These are phyloP conservation scores for Talinum fruticosum DNA, from an alignment of 148 eudicot species.

Conservation along the genomic window DNA sequence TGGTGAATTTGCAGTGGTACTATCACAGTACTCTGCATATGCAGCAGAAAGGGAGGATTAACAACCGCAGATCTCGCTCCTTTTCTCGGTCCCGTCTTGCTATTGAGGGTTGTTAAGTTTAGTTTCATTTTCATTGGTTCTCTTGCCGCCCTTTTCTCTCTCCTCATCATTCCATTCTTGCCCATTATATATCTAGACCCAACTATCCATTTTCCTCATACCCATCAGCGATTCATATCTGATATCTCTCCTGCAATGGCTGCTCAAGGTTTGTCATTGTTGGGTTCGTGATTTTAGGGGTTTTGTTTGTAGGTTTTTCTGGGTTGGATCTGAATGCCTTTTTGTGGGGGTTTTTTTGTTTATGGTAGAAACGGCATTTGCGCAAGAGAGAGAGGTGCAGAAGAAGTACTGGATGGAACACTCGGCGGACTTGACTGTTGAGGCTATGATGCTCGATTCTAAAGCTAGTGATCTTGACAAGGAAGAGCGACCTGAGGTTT, in stretches of 20 bases:
- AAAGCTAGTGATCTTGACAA: conserved; percentile 93
- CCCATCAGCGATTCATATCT: too few species aligned
- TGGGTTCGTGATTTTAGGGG: neutral
- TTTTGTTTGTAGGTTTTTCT: neutral
- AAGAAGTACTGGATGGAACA: conserved; percentile 97
- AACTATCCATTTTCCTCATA: neutral
- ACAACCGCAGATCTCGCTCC: conserved; percentile 69
- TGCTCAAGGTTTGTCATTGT: conserved; percentile 34
- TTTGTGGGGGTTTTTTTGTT: neutral
- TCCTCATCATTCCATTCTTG: neutral
- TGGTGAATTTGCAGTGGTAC: neutral
- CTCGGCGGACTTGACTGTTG: conserved; percentile 77
- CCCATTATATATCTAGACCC: neutral
- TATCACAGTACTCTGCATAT: conserved; percentile 25
- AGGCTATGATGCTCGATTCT: conserved; percentile 99
- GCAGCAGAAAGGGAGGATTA: conserved; percentile 69
- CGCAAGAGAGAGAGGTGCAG: conserved; percentile 66
- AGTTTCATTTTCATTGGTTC: neutral
- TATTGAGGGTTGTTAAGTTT: conserved; percentile 60
- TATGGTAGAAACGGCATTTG: conserved; percentile 26
- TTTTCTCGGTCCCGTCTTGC: conserved; percentile 93
- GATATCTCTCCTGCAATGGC: conserved; percentile 28
- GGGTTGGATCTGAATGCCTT: neutral
- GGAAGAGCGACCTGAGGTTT: conserved; percentile 95
- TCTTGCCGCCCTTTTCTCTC: neutral